A percentile compares a stretch with the other conserved stretches of the same genome.
phyloP scores from a whole-genome alignment of 192 early-diverging fungal species.

The Backusella macrospora region DNA sequence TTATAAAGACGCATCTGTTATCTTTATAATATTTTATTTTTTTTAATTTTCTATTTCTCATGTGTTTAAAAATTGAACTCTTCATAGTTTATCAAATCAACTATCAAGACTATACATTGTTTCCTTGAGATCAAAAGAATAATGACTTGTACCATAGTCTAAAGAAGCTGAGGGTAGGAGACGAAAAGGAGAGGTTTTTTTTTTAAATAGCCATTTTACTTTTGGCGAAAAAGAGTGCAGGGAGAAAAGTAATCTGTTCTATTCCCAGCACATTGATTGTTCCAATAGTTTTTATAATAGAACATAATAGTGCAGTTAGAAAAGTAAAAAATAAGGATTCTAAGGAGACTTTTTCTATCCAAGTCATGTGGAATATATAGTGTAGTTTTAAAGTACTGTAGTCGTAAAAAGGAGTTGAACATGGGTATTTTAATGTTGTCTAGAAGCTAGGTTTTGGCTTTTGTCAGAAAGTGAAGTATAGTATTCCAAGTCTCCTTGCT shows the following conservation, averaged over 20 bases:
- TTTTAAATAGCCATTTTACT: background rate
- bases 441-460: no score
- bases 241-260: background rate
- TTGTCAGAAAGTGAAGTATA: no score
- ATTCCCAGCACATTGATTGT: background rate
- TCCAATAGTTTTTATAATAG: conserved; percentile 1
- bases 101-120: background rate
- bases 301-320: background rate
- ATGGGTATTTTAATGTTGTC: no score
- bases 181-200: background rate
- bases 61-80: no score
- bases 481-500: no score
- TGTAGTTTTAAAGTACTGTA: background rate
- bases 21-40: background rate
- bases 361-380: background rate
- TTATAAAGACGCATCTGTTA: background rate
- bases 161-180: background rate
- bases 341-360: background rate
- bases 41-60: background rate
- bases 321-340: background rate
- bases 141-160: background rate
- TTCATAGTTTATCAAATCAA: no score
- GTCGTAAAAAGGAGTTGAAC: background rate
- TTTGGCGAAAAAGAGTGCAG: background rate
- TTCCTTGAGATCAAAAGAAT: background rate